These are phyloP conservation scores for Heritiera fomes DNA, from an alignment of 345 rosid species.

Conservation along the genomic window DNA sequence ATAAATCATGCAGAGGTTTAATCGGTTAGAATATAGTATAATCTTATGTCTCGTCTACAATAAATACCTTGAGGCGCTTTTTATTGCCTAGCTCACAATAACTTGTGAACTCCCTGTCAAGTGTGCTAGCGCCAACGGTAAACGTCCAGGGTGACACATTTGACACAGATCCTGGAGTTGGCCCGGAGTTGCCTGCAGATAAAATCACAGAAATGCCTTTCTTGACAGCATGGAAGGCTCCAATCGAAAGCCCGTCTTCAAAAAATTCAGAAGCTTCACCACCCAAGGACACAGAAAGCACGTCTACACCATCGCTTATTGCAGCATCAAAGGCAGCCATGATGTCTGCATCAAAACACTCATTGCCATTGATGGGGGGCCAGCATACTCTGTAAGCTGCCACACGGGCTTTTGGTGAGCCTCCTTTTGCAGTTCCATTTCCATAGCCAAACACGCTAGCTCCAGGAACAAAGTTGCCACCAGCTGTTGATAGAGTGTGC, in stretches of 20 bases:
- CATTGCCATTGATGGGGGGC: slow-evolving; percentile 32
- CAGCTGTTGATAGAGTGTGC: slow-evolving; percentile 70
- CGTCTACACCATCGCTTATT: slow-evolving; percentile 56
- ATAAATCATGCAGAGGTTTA: background rate
- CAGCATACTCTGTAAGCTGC: slow-evolving; percentile 69
- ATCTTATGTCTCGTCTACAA: background rate
- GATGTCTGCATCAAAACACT: slow-evolving; percentile 59
- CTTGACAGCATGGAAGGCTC: slow-evolving; percentile 44
- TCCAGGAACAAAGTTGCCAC: slow-evolving; percentile 48
- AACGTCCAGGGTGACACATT: slow-evolving; percentile 77
- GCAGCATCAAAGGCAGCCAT: slow-evolving; percentile 58
- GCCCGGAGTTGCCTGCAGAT: slow-evolving; percentile 73
- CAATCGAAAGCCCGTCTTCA: slow-evolving; percentile 37
- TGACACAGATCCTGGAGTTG: slow-evolving; percentile 46
- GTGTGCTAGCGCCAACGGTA: slow-evolving; percentile 77
- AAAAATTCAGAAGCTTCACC: slow-evolving; percentile 29
- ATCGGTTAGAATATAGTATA: background rate
- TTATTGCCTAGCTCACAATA: slow-evolving; percentile 50
- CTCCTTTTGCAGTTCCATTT: slow-evolving; percentile 69
- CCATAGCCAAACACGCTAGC: slow-evolving; percentile 46
- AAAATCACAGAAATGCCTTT: slow-evolving; percentile 38
- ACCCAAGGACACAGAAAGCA: slow-evolving; percentile 52
- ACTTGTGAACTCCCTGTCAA: slow-evolving; percentile 60
- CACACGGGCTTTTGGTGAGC: slow-evolving; percentile 60
- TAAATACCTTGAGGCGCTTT: slow-evolving; percentile 46